Percentiles rank a stretch among this genome's conserved stretches.
Conservation (phyloP, 2,329 filamentous ascomycete genomes). For the Ophiostoma populinum region DNA sequence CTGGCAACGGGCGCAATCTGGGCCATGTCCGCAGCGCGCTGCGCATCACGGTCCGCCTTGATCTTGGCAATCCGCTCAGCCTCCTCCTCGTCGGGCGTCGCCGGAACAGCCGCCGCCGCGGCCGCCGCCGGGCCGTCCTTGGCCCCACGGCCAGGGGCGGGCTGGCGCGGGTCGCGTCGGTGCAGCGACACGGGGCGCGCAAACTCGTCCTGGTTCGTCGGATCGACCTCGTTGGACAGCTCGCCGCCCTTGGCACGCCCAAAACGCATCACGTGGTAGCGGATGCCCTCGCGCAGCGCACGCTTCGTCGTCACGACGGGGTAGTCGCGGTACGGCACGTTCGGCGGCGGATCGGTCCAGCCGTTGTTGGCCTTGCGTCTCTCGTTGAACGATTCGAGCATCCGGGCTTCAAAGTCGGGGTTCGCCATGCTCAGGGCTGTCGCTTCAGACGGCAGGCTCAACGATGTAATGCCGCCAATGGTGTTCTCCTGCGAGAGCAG, state of each 20-base stretch:
- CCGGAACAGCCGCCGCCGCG: conserved; percentile 19
- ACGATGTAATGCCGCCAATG: conserved; percentile 5
- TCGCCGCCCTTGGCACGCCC: conserved; percentile 34
- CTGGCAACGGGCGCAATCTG: conserved; percentile 79
- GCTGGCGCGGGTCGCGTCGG: conserved; percentile 66
- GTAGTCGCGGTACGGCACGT: conserved; percentile 25
- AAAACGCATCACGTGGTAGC: conserved; percentile 78
- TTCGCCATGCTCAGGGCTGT: conserved; percentile 7
- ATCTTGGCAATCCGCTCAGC: conserved; percentile 48
- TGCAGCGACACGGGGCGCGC: conserved; percentile 77
- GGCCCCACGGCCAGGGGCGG: conserved; percentile 42
- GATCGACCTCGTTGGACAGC: conserved; percentile 39
- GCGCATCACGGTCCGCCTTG: conserved; percentile 66
- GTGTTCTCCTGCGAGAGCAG: conserved; percentile 8
- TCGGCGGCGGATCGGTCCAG: conserved; percentile 35
- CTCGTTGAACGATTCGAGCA: conserved; percentile 21
- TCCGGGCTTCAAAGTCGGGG: conserved; percentile 12
- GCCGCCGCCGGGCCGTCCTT: conserved; percentile 26
- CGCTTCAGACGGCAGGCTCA: conserved; percentile 11
- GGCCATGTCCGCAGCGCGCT: conserved; percentile 72
- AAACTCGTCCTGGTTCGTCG: conserved; percentile 57
- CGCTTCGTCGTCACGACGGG: conserved; percentile 74
- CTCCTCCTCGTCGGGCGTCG: conserved; percentile 36
- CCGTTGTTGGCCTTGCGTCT: conserved; percentile 32
- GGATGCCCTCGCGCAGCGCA: conserved; percentile 58